Conservation (phyloP, 1,284 basidiomycete species). For the Moesziomyces globuligerus region DNA sequence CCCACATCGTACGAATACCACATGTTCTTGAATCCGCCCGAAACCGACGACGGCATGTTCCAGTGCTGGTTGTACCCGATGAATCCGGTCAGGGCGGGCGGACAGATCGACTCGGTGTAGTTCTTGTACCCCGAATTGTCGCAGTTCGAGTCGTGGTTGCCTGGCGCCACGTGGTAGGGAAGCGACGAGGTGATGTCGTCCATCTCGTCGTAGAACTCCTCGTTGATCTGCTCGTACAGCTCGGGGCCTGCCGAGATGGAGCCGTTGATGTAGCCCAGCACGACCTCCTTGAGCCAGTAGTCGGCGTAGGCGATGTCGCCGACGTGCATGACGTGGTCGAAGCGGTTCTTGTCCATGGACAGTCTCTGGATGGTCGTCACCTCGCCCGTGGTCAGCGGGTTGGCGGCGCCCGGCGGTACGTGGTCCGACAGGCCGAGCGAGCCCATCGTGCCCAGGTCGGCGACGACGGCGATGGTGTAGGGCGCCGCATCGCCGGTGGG, state of each 20-base stretch:
- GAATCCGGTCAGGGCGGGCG: constrained; percentile 39
- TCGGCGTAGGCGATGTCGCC: constrained; percentile 67
- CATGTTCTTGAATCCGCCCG: constrained; percentile 19
- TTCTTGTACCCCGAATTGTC: constrained; percentile 26
- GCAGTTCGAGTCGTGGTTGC: constrained; percentile 51
- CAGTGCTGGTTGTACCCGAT: constrained; percentile 31
- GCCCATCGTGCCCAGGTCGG: constrained; percentile 66
- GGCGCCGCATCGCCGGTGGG: constrained; percentile 11
- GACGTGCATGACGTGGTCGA: constrained; percentile 25
- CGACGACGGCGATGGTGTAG: constrained; percentile 59
- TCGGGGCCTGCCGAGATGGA: constrained; percentile 49
- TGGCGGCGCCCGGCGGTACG: constrained; percentile 47
- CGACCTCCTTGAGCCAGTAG: constrained; percentile 58
- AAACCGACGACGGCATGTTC: constrained; percentile 29
- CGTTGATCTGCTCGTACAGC: constrained; percentile 63
- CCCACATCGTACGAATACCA: constrained; percentile 43
- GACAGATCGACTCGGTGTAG: constrained; percentile 30
- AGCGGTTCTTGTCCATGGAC: constrained; percentile 4
- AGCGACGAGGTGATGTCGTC: constrained; percentile 49
- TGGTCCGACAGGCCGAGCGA: constrained; percentile 56
- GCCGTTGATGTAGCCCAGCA: constrained; percentile 39
- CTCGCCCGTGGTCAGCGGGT: constrained; percentile 54
- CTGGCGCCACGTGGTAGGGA: constrained; percentile 51
- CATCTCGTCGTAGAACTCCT: constrained; percentile 65
- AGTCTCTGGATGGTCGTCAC: constrained; percentile 17